These are phyloP conservation scores for Talaromyces atroroseus DNA, from an alignment of 2,329 filamentous ascomycete species.

Conservation along the genomic window DNA sequence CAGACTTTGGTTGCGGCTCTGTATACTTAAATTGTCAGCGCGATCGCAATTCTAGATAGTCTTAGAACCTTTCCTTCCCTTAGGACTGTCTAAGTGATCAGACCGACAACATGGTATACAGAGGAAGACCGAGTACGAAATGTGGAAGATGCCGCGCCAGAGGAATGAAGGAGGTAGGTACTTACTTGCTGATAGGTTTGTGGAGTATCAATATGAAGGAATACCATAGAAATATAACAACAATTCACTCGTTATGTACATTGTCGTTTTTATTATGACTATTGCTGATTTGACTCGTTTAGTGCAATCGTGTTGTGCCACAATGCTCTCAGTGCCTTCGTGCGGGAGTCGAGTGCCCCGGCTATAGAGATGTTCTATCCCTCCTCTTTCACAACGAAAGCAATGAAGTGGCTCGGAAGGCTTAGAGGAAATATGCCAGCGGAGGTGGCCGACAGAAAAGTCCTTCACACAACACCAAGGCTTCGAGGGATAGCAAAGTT, in stretches of 20 bases:
- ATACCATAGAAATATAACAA: not conserved
- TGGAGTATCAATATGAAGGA: not conserved
- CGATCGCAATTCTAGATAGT: too few species aligned
- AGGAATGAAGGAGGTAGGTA: constrained; percentile 17
- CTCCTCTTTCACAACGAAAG: constrained; percentile 10
- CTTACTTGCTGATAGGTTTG: not conserved
- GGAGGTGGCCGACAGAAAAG: not conserved
- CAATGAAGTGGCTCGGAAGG: constrained; percentile 9
- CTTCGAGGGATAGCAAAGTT: not conserved
- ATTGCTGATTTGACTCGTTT: too few species aligned
- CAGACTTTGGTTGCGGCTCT: not conserved
- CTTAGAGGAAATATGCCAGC: not conserved
- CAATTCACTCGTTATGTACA: not conserved
- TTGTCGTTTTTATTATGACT: too few species aligned
- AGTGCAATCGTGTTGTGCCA: constrained; percentile 14
- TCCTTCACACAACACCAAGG: not conserved
- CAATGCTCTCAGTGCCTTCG: constrained; percentile 13
- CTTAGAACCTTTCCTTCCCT: too few species aligned
- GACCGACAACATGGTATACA: constrained; percentile 14
- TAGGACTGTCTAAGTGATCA: not conserved
- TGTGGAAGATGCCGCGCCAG: constrained; percentile 14
- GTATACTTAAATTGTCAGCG: too few species aligned
- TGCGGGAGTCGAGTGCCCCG: constrained; percentile 10
- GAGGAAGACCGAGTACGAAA: constrained; percentile 14
- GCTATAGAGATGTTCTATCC: constrained; percentile 11